Conservation (phyloP, 129 eudicot species). For the Kitagawia praeruptora region DNA sequence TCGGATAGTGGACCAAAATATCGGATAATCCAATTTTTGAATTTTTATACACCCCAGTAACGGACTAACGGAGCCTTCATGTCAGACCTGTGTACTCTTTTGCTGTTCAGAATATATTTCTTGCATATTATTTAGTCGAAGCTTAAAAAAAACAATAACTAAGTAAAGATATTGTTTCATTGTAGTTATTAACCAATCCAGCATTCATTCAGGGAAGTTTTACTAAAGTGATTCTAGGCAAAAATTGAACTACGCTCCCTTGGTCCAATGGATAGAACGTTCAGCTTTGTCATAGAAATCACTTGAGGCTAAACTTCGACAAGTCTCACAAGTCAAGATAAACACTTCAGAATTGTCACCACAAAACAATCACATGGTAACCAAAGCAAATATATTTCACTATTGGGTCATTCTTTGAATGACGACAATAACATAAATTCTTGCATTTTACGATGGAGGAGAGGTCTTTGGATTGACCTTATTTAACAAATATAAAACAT, state of each 20-base stretch:
- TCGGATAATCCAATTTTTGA: no score
- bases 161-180: no score
- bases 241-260: no score
- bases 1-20: no score
- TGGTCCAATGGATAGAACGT: no score
- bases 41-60: no score
- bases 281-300: no score
- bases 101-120: background rate
- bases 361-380: background rate
- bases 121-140: no score
- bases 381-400: background rate
- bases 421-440: background rate
- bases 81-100: background rate
- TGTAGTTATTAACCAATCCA: no score
- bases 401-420: background rate
- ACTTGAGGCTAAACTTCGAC: background rate
- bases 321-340: background rate
- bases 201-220: no score
- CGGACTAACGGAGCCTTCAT: background rate
- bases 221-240: background rate
- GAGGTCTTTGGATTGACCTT: conserved; percentile 46
- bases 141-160: no score
- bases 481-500: conserved; percentile 38
- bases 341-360: background rate
- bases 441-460: background rate